phyloP scores from a whole-genome alignment of 148 eudicot species.

The Simmondsia chinensis region DNA sequence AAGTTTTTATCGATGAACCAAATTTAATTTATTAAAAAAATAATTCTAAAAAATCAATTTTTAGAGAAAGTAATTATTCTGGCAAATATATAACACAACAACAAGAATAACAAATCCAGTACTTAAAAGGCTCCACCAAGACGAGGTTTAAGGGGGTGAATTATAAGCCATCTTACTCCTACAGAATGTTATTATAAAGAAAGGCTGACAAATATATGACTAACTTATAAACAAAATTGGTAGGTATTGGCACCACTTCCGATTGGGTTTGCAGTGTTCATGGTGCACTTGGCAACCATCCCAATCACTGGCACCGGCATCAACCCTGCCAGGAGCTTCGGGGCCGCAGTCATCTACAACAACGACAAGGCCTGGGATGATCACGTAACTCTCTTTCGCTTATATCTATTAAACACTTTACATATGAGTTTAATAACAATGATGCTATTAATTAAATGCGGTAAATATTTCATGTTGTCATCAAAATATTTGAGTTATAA shows the following conservation, averaged over 20 bases:
- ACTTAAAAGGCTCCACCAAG: no score
- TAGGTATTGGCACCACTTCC: conserved; percentile 83
- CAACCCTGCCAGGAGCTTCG: conserved; percentile 87
- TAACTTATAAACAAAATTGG: not conserved
- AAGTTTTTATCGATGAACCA: no score
- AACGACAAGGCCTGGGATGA: conserved; percentile 56
- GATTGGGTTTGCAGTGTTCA: conserved; percentile 71
- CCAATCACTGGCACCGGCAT: conserved; percentile 71
- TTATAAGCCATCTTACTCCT: no score
- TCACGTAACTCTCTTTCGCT: conserved; percentile 19
- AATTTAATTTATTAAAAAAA: no score
- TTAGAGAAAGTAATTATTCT: no score
- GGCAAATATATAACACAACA: no score
- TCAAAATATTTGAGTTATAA: no score
- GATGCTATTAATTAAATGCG: not conserved
- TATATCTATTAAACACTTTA: not conserved
- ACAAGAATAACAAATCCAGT: no score
- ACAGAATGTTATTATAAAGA: no score
- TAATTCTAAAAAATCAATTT: no score
- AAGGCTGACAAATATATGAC: not conserved
- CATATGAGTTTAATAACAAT: no score
- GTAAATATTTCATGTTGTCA: not conserved
- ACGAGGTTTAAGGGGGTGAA: no score
- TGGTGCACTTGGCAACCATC: conserved; percentile 72
- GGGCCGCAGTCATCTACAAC: conserved; percentile 68